These are phyloP conservation scores for Chlorella variabilis DNA, from an alignment of 163 green algal genomes.

Conservation along the genomic window DNA sequence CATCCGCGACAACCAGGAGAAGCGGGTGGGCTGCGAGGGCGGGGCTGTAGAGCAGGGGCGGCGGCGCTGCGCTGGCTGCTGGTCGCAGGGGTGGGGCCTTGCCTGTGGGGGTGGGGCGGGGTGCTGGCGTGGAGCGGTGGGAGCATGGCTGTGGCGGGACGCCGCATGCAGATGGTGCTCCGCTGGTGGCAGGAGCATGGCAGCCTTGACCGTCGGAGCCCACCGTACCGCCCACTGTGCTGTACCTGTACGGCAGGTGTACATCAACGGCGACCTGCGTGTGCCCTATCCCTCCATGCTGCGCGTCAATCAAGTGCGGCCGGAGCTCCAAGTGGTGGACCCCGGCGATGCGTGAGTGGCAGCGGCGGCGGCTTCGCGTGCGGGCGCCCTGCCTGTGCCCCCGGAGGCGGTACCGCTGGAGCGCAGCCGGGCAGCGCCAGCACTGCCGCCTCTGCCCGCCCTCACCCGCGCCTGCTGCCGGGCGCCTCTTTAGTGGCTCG, in stretches of 20 bases:
- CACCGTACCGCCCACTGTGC: neutral
- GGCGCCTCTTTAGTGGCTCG: neutral
- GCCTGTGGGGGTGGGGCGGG: too few species aligned
- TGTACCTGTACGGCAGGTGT: constrained; percentile 4
- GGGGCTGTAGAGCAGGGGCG: too few species aligned
- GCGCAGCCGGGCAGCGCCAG: neutral
- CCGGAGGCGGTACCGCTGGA: neutral
- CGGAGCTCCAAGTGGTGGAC: constrained; percentile 73
- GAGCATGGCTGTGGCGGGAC: too few species aligned
- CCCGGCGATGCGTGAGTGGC: constrained; percentile 57
- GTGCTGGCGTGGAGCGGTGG: too few species aligned
- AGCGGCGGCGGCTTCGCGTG: neutral
- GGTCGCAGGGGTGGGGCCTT: too few species aligned
- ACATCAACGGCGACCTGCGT: constrained; percentile 41
- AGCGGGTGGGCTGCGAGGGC: constrained; percentile 41
- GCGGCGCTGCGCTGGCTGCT: too few species aligned
- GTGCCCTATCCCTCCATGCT: constrained; percentile 65
- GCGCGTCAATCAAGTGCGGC: constrained; percentile 58
- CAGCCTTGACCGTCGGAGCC: too few species aligned
- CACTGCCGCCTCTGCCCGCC: too few species aligned
- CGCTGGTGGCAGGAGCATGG: too few species aligned
- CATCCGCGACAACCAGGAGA: constrained; percentile 51
- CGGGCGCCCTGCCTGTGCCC: too few species aligned
- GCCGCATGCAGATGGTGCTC: too few species aligned
- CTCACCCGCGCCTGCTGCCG: too few species aligned